Evolutionary conservation across 768 basidiomycete genomes (phyloP).

Genomic region (Lentinus tigrinus): DNA sequence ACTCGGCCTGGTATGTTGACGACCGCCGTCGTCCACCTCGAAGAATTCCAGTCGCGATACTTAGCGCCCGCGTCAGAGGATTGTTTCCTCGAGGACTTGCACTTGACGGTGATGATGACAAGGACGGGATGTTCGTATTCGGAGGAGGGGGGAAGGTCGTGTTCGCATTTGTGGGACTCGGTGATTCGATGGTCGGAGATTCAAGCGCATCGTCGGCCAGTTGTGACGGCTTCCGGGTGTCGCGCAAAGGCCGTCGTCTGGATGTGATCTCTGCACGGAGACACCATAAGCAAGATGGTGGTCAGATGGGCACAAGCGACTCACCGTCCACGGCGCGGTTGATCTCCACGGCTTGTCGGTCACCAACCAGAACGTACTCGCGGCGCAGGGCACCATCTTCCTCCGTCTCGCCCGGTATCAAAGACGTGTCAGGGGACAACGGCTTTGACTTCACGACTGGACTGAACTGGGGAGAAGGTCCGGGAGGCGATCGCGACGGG

Average conservation of each 20-base stretch:
- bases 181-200: slow-evolving; percentile 26
- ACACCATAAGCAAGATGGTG: not conserved
- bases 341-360: slow-evolving; percentile 87
- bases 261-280: slow-evolving; percentile 59
- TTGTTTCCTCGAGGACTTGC: slow-evolving; percentile 64
- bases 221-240: slow-evolving; percentile 48
- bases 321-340: slow-evolving; percentile 88
- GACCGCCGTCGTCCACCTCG: slow-evolving; percentile 55
- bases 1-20: slow-evolving; percentile 37
- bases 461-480: not conserved
- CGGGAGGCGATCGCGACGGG: slow-evolving; percentile 8
- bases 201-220: slow-evolving; percentile 41
- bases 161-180: slow-evolving; percentile 31
- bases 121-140: slow-evolving; percentile 46
- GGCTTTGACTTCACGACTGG: slow-evolving; percentile 19
- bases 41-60: slow-evolving; percentile 76
- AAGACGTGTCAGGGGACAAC: slow-evolving; percentile 56
- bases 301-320: slow-evolving; percentile 21
- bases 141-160: slow-evolving; percentile 72
- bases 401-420: slow-evolving; percentile 81
- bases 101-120: slow-evolving; percentile 66
- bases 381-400: slow-evolving; percentile 76
- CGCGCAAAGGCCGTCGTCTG: slow-evolving; percentile 58
- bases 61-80: slow-evolving; percentile 77
- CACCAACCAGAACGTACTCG: slow-evolving; percentile 94